Evolutionary conservation across 129 eudicot genomes (phyloP).

Genomic region (Gnaphalium uliginosum): DNA sequence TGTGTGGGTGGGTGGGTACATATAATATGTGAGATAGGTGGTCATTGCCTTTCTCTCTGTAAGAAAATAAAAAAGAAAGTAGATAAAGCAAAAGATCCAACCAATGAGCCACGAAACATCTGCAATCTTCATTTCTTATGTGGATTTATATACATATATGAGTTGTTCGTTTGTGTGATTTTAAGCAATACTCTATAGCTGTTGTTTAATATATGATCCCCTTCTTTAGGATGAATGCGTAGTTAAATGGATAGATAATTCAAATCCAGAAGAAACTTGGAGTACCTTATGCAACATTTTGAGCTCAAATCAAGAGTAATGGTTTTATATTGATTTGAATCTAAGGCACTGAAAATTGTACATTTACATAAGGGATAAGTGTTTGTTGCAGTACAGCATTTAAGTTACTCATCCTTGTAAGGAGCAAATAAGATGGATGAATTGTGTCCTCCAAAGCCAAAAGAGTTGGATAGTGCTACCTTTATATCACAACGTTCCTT

Average conservation of each 20-base stretch:
- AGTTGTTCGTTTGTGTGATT: not conserved
- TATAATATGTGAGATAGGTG: conserved; percentile 30
- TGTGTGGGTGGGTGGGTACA: conserved; percentile 20
- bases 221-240: not conserved
- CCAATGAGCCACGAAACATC: conserved; percentile 3
- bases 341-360: conserved; percentile 19
- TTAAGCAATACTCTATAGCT: not conserved
- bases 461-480: conserved; percentile 75
- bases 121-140: not conserved
- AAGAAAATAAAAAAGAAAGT: too few species aligned
- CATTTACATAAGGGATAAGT: conserved; percentile 18
- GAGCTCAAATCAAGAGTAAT: conserved; percentile 14
- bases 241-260: conserved; percentile 1
- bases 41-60: too few species aligned
- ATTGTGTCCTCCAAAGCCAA: conserved; percentile 85
- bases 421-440: conserved; percentile 76
- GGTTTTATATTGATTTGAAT: not conserved
- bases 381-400: not conserved
- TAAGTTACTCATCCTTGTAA: conserved; percentile 37
- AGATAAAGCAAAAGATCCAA: conserved; percentile 81
- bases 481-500: conserved; percentile 56
- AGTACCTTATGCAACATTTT: not conserved
- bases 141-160: not conserved
- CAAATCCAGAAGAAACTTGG: conserved; percentile 14
- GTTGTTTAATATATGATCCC: not conserved